Base-by-base conservation (phyloP, 2,329 filamentous ascomycete species). In the Botrytis fabae region DNA sequence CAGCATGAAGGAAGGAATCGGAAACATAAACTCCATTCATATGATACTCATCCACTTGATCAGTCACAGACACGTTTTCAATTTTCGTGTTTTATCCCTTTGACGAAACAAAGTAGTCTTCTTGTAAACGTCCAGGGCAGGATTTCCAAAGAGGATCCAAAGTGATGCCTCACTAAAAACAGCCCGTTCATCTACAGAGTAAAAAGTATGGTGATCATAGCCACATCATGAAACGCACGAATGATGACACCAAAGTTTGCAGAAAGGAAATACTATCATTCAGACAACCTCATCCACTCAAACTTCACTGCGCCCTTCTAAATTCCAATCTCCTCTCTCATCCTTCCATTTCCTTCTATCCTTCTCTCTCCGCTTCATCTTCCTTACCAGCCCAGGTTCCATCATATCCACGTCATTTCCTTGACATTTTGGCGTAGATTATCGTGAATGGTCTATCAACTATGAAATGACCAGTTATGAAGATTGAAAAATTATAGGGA, bases 241-340 rank as follows among this genome's bases (percentile, higher is more conserved):
- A 35, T 35, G 35, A 35, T 35, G 35, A 35, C 35, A 35, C 7
- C 35, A 35, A 35, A 35, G 35, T 35, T 35, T 35, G 35, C 35
- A 35, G 35, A 35, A 35, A 35, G 35, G 35, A 35, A 35, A 35
- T 35, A 46, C 32, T 62, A 70, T 25, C 57, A 62, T n/a, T 42
- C 57, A 70, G 57, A 35, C 7, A 51, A 62, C 68, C 40, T 70
- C 28, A 57, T 62, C 68, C 48, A 70, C 22, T 70, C 42, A 10
- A 32, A 62, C 32, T 70, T 62, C 9, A 62, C 57, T 70, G 16
- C 20, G 42, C 8, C n/a, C n/a, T 35, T 35, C 35, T 35, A 6
- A 35, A 35, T 57, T 28, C n/a, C 18, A 57, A 28, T 57, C 8
- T 2, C 61, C 18, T 16, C 28, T 10, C 68, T 12, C 9, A 20